Evolutionary conservation across 164 flowering plant genomes (phyloP), one percentile per base, ranked within the genome.

Genomic region (Warburgia ugandensis): DNA sequence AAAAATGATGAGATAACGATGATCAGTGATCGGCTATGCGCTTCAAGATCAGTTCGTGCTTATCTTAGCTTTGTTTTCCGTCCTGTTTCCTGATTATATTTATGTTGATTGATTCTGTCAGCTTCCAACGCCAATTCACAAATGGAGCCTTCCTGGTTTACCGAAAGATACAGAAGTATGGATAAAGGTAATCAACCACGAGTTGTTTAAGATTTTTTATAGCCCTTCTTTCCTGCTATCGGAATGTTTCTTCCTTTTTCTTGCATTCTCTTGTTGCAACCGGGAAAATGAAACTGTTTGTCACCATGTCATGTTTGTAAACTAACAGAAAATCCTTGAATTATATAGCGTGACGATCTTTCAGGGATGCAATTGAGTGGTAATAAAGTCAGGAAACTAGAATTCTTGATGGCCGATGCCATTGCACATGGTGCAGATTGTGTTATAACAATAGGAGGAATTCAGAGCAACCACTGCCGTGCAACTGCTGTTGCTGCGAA

Each of bases 361-460:
- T 70, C 96, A 5, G 99, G 99, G 50, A 83, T 88, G 95, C 96
- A 92, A 64, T 58, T 92, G 77, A 88, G 96, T 65, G 99, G 99
- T 19, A 92, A 92, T 67, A 92, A 88, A 71, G 96, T 86, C 33
- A 70, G 99, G 64, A 92, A 92, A 60, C 68, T 92, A 66, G 99
- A 92, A 63, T 92, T 88, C 71, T 73, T 92, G 80, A 51, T 92
- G 83, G 99, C 96, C 19, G 96, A 92, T 61, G 99, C 96, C 0
- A 71, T 77, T 30, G 80, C 73, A 13, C 79, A 84, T 39, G 94
- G 86, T 44, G 88, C 99, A 36, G 99, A 92, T 46, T 88, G 94
- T 52, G 60, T 92, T 37, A 70, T 92, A 44, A 88, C 95, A 2
- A 84, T 86, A 36, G 99, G 99, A 41, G 96, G 99, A 35, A 88